Evolutionary conservation across 495 filamentous ascomycete genomes (phyloP), one percentile per base, ranked within the genome.

Genomic region (Aspergillus bertholletiae): DNA sequence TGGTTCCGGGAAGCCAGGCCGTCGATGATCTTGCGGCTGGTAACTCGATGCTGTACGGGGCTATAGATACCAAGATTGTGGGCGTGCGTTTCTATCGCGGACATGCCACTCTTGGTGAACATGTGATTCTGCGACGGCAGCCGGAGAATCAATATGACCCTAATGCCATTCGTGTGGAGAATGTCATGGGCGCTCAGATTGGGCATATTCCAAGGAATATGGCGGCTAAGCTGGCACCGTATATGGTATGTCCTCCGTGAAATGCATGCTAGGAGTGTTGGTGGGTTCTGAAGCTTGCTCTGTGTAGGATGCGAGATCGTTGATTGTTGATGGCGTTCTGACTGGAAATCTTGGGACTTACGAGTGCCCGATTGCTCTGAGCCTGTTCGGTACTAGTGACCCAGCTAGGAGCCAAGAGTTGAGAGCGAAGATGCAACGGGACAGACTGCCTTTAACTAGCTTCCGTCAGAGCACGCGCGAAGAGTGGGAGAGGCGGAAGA

Each of bases 141-240:
- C 86, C 89, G 2, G 51, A 61, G 12, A 97, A 97, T 57, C 59
- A 72, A 50, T 92, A 88, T 60, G 90, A 94, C 60, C 54, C 64
- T 3, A 95, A 95, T 73, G 90, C 90, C 2, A 88, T 96, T 46
- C 82, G 83, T 6, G 80, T 94, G 2, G 75, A 87, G 55, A 96
- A 95, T 69, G 88, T 91, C n/a, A 81, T 87, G 68, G 79, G 85
- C 20, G 65, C 54, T 3, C 91, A 96, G 60, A 88, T 96, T 54
- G 92, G 92, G 3, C 89, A 96, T 67, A 79, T 97, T 37, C 86
- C 88, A 2, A 72, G 81, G 13, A 64, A 51, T 0, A 63, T 89
- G 24, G 89, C 86, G 2, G 69, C 74, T 12, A 92, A 88, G 65
- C 73, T 97, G 22, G 87, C 89, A 0, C 80, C 77, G 1, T 92